Evolutionary conservation across 805 yeast species (phyloP).

Genomic region (Barnettozyma siamensis): DNA sequence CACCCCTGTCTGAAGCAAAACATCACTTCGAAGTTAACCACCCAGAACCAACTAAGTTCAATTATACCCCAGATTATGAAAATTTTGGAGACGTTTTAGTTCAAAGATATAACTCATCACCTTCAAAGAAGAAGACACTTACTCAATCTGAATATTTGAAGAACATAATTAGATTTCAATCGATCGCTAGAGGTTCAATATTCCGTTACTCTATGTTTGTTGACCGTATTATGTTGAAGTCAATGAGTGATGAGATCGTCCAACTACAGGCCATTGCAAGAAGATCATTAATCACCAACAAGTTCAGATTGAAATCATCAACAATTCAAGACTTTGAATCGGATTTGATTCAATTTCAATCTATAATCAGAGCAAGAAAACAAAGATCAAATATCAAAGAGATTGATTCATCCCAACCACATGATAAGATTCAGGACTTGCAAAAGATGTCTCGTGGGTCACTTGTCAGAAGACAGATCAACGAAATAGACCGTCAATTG

Average conservation of each 20-base stretch:
- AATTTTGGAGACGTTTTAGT: conserved; percentile 8
- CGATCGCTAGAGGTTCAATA: conserved; percentile 64
- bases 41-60: not conserved
- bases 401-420: conserved; percentile 9
- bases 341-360: conserved; percentile 29
- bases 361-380: conserved; percentile 29
- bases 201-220: conserved; percentile 61
- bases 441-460: conserved; percentile 42
- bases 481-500: conserved; percentile 12
- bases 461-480: conserved; percentile 24
- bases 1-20: not conserved
- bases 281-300: conserved; percentile 36
- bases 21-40: not conserved
- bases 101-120: conserved; percentile 18
- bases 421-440: conserved; percentile 19
- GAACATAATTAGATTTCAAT: conserved; percentile 51
- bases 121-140: conserved; percentile 16
- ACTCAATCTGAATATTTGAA: conserved; percentile 19
- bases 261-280: conserved; percentile 45
- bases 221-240: conserved; percentile 52
- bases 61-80: not conserved
- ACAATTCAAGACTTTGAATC: conserved; percentile 15
- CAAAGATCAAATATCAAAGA: conserved; percentile 13
- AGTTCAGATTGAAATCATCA: conserved; percentile 25
- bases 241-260: conserved; percentile 46